phyloP scores from a whole-genome alignment of 192 early-diverging fungal genomes.

The Backusella sp. region DNA sequence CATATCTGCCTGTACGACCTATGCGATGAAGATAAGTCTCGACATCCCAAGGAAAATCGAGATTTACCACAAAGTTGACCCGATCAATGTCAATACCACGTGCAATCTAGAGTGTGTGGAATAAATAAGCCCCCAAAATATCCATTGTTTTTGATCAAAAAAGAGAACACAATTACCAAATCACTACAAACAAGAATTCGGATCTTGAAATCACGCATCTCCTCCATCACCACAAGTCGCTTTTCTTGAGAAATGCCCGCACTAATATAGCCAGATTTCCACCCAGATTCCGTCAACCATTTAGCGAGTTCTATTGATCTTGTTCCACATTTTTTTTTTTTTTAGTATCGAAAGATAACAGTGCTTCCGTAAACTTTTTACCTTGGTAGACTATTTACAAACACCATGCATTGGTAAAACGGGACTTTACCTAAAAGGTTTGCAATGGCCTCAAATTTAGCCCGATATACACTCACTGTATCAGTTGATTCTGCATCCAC shows the following conservation, averaged over 20 bases:
- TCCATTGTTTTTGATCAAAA: no score
- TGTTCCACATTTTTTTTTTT: not conserved
- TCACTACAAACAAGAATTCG: slow-evolving; percentile 60
- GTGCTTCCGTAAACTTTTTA: not conserved
- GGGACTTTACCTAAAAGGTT: slow-evolving; percentile 45
- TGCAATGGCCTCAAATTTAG: slow-evolving; percentile 46
- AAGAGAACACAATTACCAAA: slow-evolving; percentile 40
- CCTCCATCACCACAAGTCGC: slow-evolving; percentile 49
- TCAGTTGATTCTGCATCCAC: slow-evolving; percentile 23
- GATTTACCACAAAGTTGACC: slow-evolving; percentile 96
- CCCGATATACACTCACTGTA: slow-evolving; percentile 37
- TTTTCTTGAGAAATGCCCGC: slow-evolving; percentile 45
- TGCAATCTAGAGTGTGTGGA: slow-evolving; percentile 49
- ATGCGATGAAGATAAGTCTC: slow-evolving; percentile 98
- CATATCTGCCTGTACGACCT: slow-evolving; percentile 95
- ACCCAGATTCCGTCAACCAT: slow-evolving; percentile 48
- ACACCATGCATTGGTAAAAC: slow-evolving; percentile 63
- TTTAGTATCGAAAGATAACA: not conserved
- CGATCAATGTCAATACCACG: slow-evolving; percentile 97
- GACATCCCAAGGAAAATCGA: slow-evolving; percentile 82
- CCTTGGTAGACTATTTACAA: slow-evolving; percentile 49
- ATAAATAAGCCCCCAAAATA: not conserved
- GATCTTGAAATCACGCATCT: slow-evolving; percentile 51
- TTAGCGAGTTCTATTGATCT: slow-evolving; percentile 48
- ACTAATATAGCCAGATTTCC: slow-evolving; percentile 49